Conservation (phyloP, 2,329 filamentous ascomycete genomes). For the Orbilia quercus region DNA sequence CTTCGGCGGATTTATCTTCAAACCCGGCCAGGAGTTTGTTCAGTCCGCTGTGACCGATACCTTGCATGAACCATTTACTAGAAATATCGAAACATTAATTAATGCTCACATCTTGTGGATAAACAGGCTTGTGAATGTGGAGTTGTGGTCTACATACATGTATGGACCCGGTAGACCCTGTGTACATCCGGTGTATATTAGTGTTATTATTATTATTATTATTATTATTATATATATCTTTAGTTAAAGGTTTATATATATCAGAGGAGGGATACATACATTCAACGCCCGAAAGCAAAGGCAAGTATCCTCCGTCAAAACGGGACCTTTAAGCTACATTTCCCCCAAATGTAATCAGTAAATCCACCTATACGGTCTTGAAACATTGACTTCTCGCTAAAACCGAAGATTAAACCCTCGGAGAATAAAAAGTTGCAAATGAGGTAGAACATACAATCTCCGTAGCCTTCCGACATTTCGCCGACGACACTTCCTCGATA, state of each 20-base stretch:
- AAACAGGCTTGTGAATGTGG: background rate
- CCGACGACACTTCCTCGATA: slow-evolving; percentile 87
- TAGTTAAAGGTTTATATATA: too few species aligned
- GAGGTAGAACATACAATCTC: slow-evolving; percentile 70
- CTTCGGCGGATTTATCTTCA: slow-evolving; percentile 88
- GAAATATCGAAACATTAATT: too few species aligned
- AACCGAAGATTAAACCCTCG: too few species aligned
- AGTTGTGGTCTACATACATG: slow-evolving; percentile 74
- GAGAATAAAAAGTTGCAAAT: background rate
- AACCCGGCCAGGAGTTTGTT: slow-evolving; percentile 92
- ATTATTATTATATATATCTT: too few species aligned
- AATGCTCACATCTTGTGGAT: background rate
- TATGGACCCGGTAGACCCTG: slow-evolving; percentile 90
- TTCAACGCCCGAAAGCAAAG: slow-evolving; percentile 90
- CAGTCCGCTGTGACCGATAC: slow-evolving; percentile 82
- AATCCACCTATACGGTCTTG: slow-evolving; percentile 1
- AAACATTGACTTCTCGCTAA: too few species aligned
- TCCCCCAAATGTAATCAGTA: background rate
- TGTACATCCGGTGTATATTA: too few species aligned
- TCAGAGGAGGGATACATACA: slow-evolving; percentile 19
- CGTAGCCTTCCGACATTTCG: slow-evolving; percentile 87
- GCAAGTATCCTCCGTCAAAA: slow-evolving; percentile 94
- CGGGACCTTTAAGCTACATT: slow-evolving; percentile 79
- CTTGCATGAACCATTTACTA: slow-evolving; percentile 93
- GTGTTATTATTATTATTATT: too few species aligned